Evolutionary conservation across 179 eudicot genomes (phyloP), one percentile per base, ranked within the genome.

Genomic region (Silene noctiflora): DNA sequence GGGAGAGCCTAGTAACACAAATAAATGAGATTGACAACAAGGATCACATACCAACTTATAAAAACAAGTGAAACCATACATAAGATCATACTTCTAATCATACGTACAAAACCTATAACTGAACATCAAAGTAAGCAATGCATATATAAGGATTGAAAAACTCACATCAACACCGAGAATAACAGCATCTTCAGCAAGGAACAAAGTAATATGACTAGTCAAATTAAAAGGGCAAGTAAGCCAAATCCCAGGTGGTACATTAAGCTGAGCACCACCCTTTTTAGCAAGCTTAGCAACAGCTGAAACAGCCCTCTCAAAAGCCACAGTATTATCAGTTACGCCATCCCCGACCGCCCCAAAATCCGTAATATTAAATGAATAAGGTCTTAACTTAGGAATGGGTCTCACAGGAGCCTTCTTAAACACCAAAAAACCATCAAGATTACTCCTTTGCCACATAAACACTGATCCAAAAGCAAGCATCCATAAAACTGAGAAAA

Each of bases 261-360:
- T 93, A 16, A 95, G 91, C 88, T 91, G 97, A 11, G 84, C 99
- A 1, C 99, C 97, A 59, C 99, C 99, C 67, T 77, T 85, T 67
- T 82, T 89, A 80, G 89, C 84, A 21, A 87, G 63, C 85, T 92
- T 90, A 14, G 91, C 83, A 59, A 94, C 83, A 10, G 91, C 89
- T 44, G 77, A 16, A 60, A 95, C 64, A 12, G 97, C 99, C 88
- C 39, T 85, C 84, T 89, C 95, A 74, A 95, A 95, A 24, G 99
- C 91, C 79, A 21, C 89, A 19, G 97, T 93, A 21, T 93, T 91
- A 10, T 87, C 82, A 14, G 88, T 88, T 0, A 78, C 82, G 3
- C 97, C 98, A 58, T 94, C 98, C 0, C 95, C 97, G 1, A 94
- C 91, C 64, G 84, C 98, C 21, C 97, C 97, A 42, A 94, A 94